A percentile compares a stretch with the other conserved stretches of the same genome.
These are phyloP conservation scores for Meripilus lineatus DNA, from an alignment of 1,284 basidiomycete species.

Conservation along the genomic window DNA sequence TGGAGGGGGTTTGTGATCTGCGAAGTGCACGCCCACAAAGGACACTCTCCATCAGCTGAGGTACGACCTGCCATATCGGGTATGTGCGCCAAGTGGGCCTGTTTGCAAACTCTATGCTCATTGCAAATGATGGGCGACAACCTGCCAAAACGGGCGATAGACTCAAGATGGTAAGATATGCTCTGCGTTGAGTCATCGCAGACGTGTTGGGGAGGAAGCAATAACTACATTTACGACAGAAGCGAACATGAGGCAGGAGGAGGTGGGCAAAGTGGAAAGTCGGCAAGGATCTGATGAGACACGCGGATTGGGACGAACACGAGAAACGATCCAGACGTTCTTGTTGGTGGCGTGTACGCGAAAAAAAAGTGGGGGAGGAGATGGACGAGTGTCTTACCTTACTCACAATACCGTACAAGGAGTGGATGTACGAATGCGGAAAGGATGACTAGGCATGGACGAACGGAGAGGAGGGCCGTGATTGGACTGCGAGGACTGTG, in stretches of 20 bases:
- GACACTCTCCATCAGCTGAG: slow-evolving; percentile 9
- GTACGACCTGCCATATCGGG: slow-evolving; percentile 12
- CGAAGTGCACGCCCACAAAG: slow-evolving; percentile 8
- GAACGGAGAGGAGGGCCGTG: slow-evolving; percentile 12
- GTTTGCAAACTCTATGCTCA: neutral
- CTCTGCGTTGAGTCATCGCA: slow-evolving; percentile 21
- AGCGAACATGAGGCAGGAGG: slow-evolving; percentile 15
- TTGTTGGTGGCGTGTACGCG: too few species aligned
- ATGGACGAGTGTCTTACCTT: too few species aligned
- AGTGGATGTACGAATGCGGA: slow-evolving; percentile 8
- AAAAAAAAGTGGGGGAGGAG: neutral
- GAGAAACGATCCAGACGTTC: neutral
- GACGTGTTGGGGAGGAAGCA: slow-evolving; percentile 12
- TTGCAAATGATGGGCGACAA: neutral
- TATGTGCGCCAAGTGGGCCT: neutral
- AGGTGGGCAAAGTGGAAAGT: neutral
- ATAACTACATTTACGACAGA: slow-evolving; percentile 14
- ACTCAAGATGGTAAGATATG: slow-evolving; percentile 17
- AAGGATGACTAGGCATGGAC: slow-evolving; percentile 23
- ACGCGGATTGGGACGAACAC: neutral
- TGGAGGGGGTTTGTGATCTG: neutral
- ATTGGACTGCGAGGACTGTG: slow-evolving; percentile 13
- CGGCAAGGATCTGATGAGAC: neutral
- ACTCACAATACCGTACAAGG: too few species aligned
- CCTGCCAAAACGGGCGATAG: too few species aligned